Conservation (phyloP, 2,329 filamentous ascomycete genomes). For the Tolypocladium guangdongense region DNA sequence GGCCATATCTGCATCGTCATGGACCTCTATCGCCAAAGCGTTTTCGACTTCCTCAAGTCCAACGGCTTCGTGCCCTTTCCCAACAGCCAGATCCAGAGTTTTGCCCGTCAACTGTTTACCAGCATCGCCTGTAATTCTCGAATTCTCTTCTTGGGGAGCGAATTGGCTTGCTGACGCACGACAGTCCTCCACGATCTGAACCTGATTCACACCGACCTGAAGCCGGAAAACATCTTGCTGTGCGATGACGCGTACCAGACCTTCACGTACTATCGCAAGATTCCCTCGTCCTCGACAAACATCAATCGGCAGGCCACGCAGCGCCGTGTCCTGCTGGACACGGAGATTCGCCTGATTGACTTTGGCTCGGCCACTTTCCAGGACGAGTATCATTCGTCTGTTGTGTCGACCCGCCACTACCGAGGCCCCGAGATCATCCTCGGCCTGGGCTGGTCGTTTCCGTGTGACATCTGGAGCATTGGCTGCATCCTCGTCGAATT, state of each 20-base stretch:
- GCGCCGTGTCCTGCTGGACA: constrained; percentile 53
- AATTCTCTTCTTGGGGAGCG: background rate
- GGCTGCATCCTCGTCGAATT: constrained; percentile 64
- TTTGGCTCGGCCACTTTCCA: constrained; percentile 64
- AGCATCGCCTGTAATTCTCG: constrained; percentile 83
- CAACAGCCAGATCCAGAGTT: constrained; percentile 95
- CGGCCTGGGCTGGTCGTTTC: constrained; percentile 59
- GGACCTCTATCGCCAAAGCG: constrained; percentile 78
- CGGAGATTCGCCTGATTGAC: constrained; percentile 60
- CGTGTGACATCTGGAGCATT: constrained; percentile 65
- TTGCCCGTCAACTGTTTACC: constrained; percentile 92
- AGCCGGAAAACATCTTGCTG: constrained; percentile 60
- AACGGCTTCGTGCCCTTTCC: constrained; percentile 95
- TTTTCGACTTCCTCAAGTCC: constrained; percentile 95
- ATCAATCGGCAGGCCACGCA: constrained; percentile 51
- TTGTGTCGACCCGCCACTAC: constrained; percentile 61
- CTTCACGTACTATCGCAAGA: constrained; percentile 59
- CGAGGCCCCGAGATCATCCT: constrained; percentile 61
- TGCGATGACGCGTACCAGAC: constrained; percentile 56
- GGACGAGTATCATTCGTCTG: constrained; percentile 62
- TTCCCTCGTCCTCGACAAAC: constrained; percentile 55
- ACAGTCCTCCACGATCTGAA: constrained; percentile 91
- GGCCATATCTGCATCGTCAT: constrained; percentile 88
- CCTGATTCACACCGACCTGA: constrained; percentile 81
- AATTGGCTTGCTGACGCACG: background rate